Conservation (phyloP, 768 basidiomycete genomes). For the Strobilomyces dryophilus region DNA sequence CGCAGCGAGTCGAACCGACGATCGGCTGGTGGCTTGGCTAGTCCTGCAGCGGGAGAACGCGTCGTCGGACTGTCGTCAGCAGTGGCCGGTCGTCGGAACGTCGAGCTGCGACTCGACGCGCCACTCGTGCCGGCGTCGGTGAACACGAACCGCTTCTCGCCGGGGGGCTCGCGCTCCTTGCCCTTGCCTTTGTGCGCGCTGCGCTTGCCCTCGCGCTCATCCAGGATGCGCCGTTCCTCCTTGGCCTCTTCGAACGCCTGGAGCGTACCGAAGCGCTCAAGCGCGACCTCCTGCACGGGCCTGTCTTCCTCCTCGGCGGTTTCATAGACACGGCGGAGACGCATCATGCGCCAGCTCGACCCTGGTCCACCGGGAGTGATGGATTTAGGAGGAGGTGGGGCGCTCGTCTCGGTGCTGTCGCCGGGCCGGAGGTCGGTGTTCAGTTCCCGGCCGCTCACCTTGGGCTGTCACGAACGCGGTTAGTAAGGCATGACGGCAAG, state of each 20-base stretch:
- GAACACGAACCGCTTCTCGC: conserved; percentile 64
- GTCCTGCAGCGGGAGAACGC: conserved; percentile 38
- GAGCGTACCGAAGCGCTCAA: conserved; percentile 84
- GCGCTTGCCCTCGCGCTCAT: conserved; percentile 68
- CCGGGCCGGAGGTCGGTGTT: conserved; percentile 54
- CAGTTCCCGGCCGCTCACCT: conserved; percentile 58
- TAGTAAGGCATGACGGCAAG: conserved; percentile 2
- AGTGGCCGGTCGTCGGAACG: conserved; percentile 82
- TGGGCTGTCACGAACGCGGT: conserved; percentile 40
- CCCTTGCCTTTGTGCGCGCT: conserved; percentile 36
- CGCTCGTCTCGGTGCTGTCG: conserved; percentile 37
- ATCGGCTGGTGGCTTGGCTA: conserved; percentile 36
- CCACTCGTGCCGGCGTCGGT: conserved; percentile 59
- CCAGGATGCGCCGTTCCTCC: conserved; percentile 80
- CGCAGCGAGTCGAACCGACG: conserved; percentile 59
- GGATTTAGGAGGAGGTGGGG: conserved; percentile 36
- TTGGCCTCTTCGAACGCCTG: conserved; percentile 86
- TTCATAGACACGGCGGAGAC: conserved; percentile 85
- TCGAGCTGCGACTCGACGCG: conserved; percentile 73
- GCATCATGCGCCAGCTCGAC: conserved; percentile 98
- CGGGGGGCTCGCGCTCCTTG: conserved; percentile 35
- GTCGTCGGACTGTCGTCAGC: conserved; percentile 55
- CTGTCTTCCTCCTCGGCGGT: conserved; percentile 80
- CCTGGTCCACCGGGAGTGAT: conserved; percentile 84
- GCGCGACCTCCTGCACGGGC: conserved; percentile 70